Evolutionary conservation across 2,329 filamentous ascomycete genomes (phyloP), one percentile per base, ranked within the genome.

Genomic region (Penicillium expansum): DNA sequence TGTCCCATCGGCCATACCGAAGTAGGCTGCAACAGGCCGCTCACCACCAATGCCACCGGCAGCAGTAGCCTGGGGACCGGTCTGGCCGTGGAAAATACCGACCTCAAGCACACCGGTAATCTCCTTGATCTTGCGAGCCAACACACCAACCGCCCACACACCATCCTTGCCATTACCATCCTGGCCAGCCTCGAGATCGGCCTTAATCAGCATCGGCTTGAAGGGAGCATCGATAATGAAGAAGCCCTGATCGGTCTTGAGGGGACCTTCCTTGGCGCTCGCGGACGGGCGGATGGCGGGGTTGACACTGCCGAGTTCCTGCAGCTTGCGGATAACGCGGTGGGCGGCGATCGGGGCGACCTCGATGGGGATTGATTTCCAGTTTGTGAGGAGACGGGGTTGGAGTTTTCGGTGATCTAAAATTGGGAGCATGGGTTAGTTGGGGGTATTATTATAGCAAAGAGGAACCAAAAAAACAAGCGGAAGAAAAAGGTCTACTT

Each of bases 201-300:
- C 77, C 20, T 79, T 65, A n/a, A 89, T 83, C 48, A 91, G 77
- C 51, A 97, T 80, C 4, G 86, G 83, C 48, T 83, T 77, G 77
- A 99, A 97, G 0, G 92, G 91, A 13, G 94, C 94, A 70, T 99
- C 94, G 63, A 99, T 87, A 67, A 99, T 89, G 79, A 88, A 90
- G 79, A 92, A 91, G 64, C 86, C 86, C 73, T 96, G 92, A 70
- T 96, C 91, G 5, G 91, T 95, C 69, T 88, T 87, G 41, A 95
- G 83, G 30, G 92, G 90, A 4, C 91, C 91, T 18, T 91, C 89
- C 77, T 96, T 96, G 59, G 85, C 83, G 52, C 89, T 83, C 13
- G 87, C 79, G 24, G 90, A 89, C 58, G 86, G 83, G 53, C 94
- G 85, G 54, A 97, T 81, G 33, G 79, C 79, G 2, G 94, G 90